A percentile compares a stretch with the other conserved stretches of the same genome.
These are phyloP conservation scores for Teratosphaeria gauchensis DNA, from an alignment of 2,329 filamentous ascomycete genomes.

Conservation along the genomic window DNA sequence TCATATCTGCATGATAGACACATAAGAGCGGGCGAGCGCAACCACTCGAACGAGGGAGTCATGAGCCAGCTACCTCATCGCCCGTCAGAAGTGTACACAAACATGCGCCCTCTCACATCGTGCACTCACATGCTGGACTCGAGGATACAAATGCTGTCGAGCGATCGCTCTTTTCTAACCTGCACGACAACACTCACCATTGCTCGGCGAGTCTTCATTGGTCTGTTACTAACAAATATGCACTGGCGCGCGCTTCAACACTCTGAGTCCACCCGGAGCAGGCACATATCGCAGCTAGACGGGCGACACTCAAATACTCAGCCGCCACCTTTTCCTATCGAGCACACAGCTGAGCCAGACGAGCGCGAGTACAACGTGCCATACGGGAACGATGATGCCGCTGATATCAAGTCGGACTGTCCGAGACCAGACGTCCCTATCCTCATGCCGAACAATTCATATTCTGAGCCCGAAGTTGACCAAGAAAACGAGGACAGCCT, in stretches of 20 bases:
- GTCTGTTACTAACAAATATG: not conserved
- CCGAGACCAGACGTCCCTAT: not conserved
- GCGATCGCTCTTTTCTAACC: not conserved
- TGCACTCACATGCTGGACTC: not conserved
- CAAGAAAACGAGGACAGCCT: not conserved
- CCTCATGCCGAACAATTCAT: too few relatives aligned
- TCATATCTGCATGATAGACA: not conserved
- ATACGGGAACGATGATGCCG: constrained; percentile 3
- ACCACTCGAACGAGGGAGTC: not conserved
- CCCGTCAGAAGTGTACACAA: not conserved
- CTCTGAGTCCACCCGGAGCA: not conserved
- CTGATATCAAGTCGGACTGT: not conserved
- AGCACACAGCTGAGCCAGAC: not conserved
- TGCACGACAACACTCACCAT: not conserved
- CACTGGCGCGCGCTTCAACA: not conserved
- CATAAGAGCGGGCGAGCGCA: not conserved
- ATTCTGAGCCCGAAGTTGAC: not conserved
- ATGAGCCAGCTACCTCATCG: not conserved
- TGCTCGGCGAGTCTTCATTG: not conserved
- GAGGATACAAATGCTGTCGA: not conserved
- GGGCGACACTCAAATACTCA: not conserved
- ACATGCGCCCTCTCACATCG: not conserved
- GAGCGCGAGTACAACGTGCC: not conserved
- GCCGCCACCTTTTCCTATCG: not conserved
- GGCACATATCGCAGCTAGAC: not conserved